phyloP scores from a whole-genome alignment of 352 stramenopile species.

The Pythium biforme region DNA sequence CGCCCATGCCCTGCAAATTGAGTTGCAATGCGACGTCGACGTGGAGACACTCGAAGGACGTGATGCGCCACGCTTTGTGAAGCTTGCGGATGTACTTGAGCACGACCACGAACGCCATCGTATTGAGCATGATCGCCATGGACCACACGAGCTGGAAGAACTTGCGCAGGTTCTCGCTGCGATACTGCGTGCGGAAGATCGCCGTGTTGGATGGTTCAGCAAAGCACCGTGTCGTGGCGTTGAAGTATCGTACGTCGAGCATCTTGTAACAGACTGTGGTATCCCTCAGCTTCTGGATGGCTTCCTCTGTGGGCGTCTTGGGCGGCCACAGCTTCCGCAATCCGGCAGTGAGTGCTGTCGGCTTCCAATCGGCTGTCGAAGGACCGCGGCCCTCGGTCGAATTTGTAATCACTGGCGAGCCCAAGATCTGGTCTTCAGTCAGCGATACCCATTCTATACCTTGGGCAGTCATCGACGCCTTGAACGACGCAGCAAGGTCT shows the following conservation, averaged over 20 bases:
- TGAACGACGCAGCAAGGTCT: conserved; percentile 15
- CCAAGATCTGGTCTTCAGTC: conserved; percentile 27
- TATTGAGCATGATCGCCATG: conserved; percentile 47
- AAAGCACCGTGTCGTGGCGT: conserved; percentile 34
- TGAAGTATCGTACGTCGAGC: conserved; percentile 36
- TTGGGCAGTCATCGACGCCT: conserved; percentile 19
- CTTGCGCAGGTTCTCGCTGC: conserved; percentile 35
- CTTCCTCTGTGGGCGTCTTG: conserved; percentile 31
- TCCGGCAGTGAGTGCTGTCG: conserved; percentile 32
- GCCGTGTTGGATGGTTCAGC: conserved; percentile 29
- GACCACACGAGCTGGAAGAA: conserved; percentile 47
- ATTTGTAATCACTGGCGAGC: conserved; percentile 27
- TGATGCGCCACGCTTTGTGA: conserved; percentile 31
- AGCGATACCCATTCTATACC: conserved; percentile 19
- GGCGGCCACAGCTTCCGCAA: conserved; percentile 45
- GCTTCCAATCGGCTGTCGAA: conserved; percentile 27
- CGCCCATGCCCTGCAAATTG: conserved; percentile 41
- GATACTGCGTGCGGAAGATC: conserved; percentile 17
- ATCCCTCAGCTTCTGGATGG: conserved; percentile 25
- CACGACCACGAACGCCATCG: conserved; percentile 38
- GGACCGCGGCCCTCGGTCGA: conserved; percentile 29
- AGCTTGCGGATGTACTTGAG: conserved; percentile 50
- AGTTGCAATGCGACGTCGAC: conserved; percentile 41
- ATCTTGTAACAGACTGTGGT: conserved; percentile 41
- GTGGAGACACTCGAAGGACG: conserved; percentile 36